Base-by-base conservation (phyloP, 768 basidiomycete species). In the Gloeopeniophorella convolvens region DNA sequence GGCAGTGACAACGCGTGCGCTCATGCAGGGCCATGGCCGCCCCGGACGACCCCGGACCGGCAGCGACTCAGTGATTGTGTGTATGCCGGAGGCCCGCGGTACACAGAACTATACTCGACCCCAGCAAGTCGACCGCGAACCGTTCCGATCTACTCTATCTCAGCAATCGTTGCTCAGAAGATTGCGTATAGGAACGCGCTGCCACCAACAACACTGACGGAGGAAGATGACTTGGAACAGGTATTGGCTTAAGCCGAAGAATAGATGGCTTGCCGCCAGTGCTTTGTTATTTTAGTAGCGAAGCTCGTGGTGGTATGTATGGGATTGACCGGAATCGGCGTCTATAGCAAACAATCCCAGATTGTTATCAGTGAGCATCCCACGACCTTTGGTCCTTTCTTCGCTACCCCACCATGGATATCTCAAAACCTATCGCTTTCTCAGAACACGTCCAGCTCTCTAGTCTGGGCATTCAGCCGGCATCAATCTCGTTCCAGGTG, bases 401-500 rank as follows among this genome's bases (percentile, higher is more conserved):
- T 34, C 48, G 32, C 48, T 20, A n/a, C 30, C 9, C 45, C 34
- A 50, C 55, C 53, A 66, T 68, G 64, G 67, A 66, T 51, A 60
- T 62, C 54, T 65, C 66, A 41, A 89, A 87, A 73, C 88, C 87
- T 41, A 91, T 88, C 65, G 76, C 87, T 35, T 89, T 89, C 70
- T 85, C 83, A 73, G 87, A 92, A 69, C 89, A 92, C 64, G 73
- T 90, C 21, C 89, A 99, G 73, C 85, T 99, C 61, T 93, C 94
- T 18, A 91, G 91, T 64, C 71, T 98, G 55, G 93, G 93, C 48
- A 79, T 99, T 59, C 95, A 99, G 69, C 95, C 94, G 45, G 82
- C 85, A 55, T 93, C 93, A 44, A 97, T 99, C 62, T 90, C 90
- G n/a, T 98, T 97, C 72, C 93, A 95, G 79, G 88, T 86, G 62